phyloP scores from a whole-genome alignment of 2,329 filamentous ascomycete species.

The Dothistroma septosporum region DNA sequence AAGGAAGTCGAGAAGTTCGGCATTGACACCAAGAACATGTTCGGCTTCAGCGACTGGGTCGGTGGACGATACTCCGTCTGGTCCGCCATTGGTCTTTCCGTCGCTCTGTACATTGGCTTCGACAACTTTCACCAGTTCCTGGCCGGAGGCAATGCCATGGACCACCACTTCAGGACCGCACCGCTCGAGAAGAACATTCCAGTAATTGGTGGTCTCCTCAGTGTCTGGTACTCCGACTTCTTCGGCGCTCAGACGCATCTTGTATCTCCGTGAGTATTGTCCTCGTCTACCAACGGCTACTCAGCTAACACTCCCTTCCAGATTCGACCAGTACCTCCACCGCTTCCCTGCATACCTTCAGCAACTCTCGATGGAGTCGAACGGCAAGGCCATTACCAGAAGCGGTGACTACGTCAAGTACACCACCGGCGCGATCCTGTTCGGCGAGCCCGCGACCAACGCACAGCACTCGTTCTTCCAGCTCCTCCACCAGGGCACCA shows the following conservation, averaged over 20 bases:
- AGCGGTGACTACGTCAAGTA: conserved; percentile 88
- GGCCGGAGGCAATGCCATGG: conserved; percentile 91
- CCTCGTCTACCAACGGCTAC: conserved; percentile 2
- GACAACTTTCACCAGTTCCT: conserved; percentile 98
- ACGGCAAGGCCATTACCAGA: conserved; percentile 94
- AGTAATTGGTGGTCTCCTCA: conserved; percentile 82
- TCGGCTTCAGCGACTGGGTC: conserved; percentile 97
- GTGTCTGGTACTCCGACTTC: conserved; percentile 98
- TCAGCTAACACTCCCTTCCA: conserved; percentile 36
- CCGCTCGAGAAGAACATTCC: conserved; percentile 95
- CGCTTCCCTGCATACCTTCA: conserved; percentile 98
- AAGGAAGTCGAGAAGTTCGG: conserved; percentile 95
- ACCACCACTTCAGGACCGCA: conserved; percentile 92
- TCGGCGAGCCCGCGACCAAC: conserved; percentile 97
- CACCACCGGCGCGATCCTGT: conserved; percentile 91
- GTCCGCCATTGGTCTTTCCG: conserved; percentile 95
- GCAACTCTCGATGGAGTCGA: conserved; percentile 99
- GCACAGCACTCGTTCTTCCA: conserved; percentile 99
- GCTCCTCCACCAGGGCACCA: conserved; percentile 97
- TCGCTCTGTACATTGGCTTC: conserved; percentile 90
- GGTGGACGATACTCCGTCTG: conserved; percentile 98
- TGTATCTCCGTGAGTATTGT: conserved; percentile 75
- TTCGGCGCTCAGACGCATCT: conserved; percentile 97
- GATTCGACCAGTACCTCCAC: conserved; percentile 98
- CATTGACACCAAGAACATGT: conserved; percentile 99